Evolutionary conservation across 306 rosid genomes (phyloP), one percentile per base, ranked within the genome.

Genomic region (Ochetophila trinervis): DNA sequence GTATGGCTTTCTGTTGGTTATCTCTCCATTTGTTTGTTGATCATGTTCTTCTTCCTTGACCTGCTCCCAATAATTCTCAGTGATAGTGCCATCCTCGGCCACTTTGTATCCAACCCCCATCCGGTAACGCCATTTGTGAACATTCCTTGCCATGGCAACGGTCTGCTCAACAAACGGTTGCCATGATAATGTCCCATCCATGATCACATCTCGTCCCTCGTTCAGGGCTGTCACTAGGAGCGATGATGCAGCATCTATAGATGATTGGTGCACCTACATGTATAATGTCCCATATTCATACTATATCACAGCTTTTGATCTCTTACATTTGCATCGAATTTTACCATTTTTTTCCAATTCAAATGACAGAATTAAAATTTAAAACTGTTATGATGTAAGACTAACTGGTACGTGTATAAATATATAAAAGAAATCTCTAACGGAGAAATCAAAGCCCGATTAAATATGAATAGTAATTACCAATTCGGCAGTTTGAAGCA

Each of bases 181-280:
- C 99, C 99, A 93, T 8, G 99, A 88, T 27, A 88, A 80, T 21
- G 99, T 93, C 53, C 96, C 88, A 61, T 93, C 99, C 90, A 93
- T 76, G 57, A 86, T 90, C 82, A 93, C 97, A 62, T 93, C 99
- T 22, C 95, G 64, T 53, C 99, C 99, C 40, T 88, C 88, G 20
- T 90, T 93, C 21, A 93, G 78, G 2, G 99, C 99, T 4, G 90
- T 80, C 68, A 93, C 99, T 54, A 93, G 81, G 13, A 93, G 70
- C 0, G 97, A 93, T 20, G 96, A 90, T 56, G 99, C 99, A 1
- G 99, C 97, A 78, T 93, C 88, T 0, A 78, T 83, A 0, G 97
- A 93, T 19, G 88, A 71, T 79, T 90, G 87, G 69, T 93, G 97
- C 65, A 89, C 97, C 98, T 89, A 59, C 22, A 73, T 35, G 56